Conservation (phyloP, 2,329 filamentous ascomycete species). For the Exophiala viscosa region DNA sequence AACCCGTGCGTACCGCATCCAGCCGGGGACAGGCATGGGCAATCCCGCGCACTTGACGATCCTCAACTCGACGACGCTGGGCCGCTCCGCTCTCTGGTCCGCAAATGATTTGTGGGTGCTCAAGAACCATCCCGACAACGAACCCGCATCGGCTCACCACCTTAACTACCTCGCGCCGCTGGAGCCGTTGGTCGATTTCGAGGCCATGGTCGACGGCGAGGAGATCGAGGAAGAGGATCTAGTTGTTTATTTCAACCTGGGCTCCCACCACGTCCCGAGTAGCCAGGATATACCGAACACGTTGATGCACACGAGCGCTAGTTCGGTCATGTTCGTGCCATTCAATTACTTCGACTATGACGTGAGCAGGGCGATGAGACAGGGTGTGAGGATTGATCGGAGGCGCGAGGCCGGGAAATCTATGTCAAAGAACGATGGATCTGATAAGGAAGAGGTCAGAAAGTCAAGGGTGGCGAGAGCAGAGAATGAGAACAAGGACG, state of each 20-base stretch:
- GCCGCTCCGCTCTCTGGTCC: constrained; percentile 18
- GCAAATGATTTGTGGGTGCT: constrained; percentile 17
- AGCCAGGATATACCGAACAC: constrained; percentile 39
- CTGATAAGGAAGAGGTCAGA: constrained; percentile 13
- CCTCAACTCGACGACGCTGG: constrained; percentile 21
- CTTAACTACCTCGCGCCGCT: constrained; percentile 17
- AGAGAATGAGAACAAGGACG: background rate
- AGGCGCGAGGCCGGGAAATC: background rate
- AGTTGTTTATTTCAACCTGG: constrained; percentile 52
- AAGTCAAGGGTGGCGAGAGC: background rate
- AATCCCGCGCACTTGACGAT: constrained; percentile 25
- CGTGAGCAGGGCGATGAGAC: constrained; percentile 4
- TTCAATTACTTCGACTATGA: constrained; percentile 25
- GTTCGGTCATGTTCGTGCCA: constrained; percentile 22
- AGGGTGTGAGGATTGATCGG: constrained; percentile 19
- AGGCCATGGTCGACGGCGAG: constrained; percentile 17
- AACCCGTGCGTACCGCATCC: constrained; percentile 39
- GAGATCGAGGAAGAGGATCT: constrained; percentile 29
- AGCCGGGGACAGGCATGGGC: constrained; percentile 36
- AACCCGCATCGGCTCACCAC: constrained; percentile 15
- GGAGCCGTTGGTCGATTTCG: constrained; percentile 17
- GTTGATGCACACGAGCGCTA: constrained; percentile 27
- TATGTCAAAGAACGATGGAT: no score
- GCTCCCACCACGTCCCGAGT: constrained; percentile 50
- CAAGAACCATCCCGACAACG: constrained; percentile 18